phyloP scores from a whole-genome alignment of 495 filamentous ascomycete genomes.

The Bombardia bombarda region DNA sequence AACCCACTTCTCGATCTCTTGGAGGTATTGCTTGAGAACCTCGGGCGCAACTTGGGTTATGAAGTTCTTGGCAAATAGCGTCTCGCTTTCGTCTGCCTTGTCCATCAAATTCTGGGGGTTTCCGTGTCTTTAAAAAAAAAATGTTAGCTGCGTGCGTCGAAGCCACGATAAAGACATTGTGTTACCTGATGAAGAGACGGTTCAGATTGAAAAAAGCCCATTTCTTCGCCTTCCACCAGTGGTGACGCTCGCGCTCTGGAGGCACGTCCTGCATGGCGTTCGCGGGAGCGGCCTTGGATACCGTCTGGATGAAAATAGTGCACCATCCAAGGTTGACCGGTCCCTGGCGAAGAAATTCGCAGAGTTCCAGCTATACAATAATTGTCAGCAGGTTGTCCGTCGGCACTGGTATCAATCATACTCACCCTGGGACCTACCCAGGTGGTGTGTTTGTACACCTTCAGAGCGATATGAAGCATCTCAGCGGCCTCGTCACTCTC shows the following conservation, averaged over 20 bases:
- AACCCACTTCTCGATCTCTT: slow-evolving; percentile 95
- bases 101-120: slow-evolving; percentile 63
- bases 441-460: slow-evolving; percentile 94
- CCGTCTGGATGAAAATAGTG: slow-evolving; percentile 81
- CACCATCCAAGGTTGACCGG: slow-evolving; percentile 89
- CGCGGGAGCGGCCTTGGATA: slow-evolving; percentile 75
- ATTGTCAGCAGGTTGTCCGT: slow-evolving; percentile 28
- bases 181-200: slow-evolving; percentile 87
- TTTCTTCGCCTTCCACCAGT: slow-evolving; percentile 99
- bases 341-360: slow-evolving; percentile 64
- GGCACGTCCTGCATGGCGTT: slow-evolving; percentile 72
- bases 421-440: slow-evolving; percentile 82
- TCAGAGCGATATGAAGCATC: slow-evolving; percentile 90
- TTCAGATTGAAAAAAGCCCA: slow-evolving; percentile 98
- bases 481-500: slow-evolving; percentile 88
- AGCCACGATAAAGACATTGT: slow-evolving; percentile 15
- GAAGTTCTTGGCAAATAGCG: slow-evolving; percentile 82
- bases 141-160: slow-evolving; percentile 12
- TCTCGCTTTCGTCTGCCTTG: slow-evolving; percentile 56
- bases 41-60: slow-evolving; percentile 87
- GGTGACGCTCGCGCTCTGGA: slow-evolving; percentile 81
- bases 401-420: no score
- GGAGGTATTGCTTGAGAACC: slow-evolving; percentile 86
- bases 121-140: slow-evolving; percentile 70
- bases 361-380: slow-evolving; percentile 70